phyloP scores from a whole-genome alignment of 2,329 filamentous ascomycete genomes.

The Stemphylium vesicarium region DNA sequence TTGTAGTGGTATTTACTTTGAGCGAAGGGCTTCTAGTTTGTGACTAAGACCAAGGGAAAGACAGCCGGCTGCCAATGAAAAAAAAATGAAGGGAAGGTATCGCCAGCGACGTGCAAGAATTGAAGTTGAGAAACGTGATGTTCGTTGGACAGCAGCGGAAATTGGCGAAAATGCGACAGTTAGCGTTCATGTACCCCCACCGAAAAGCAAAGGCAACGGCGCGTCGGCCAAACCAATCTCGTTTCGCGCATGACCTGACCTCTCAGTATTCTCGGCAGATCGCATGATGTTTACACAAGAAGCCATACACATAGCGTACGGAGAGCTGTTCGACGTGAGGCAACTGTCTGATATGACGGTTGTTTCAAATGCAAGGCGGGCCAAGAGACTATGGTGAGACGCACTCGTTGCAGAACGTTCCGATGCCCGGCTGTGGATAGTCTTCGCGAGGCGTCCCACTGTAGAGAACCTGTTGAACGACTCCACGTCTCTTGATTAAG shows the following conservation, averaged over 20 bases:
- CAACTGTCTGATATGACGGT: constrained; percentile 20
- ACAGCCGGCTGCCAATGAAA: constrained; percentile 33
- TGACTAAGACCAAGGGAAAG: constrained; percentile 1
- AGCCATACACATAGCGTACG: constrained; percentile 25
- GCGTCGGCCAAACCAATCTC: constrained; percentile 31
- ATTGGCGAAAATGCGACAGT: constrained; percentile 16
- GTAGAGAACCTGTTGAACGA: neutral
- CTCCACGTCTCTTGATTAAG: neutral
- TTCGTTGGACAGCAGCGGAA: constrained; percentile 17
- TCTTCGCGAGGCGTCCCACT: neutral
- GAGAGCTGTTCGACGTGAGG: constrained; percentile 13
- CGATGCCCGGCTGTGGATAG: constrained; percentile 3
- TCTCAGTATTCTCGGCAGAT: constrained; percentile 13
- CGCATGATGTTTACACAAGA: constrained; percentile 26
- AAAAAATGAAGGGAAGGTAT: constrained; percentile 7
- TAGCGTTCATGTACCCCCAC: constrained; percentile 21
- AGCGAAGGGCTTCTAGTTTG: neutral
- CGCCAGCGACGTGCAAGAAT: constrained; percentile 18
- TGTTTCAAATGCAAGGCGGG: constrained; percentile 33
- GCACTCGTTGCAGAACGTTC: constrained; percentile 18
- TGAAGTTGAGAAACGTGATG: constrained; percentile 14
- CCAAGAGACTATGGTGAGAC: constrained; percentile 35
- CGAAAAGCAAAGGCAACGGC: constrained; percentile 20
- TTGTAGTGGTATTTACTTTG: neutral
- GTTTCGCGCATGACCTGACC: constrained; percentile 33